A percentile compares a stretch with the other conserved stretches of the same genome.
Evolutionary conservation across 169 alveolate species (phyloP).

Genomic region (Plasmodium sp.): DNA sequence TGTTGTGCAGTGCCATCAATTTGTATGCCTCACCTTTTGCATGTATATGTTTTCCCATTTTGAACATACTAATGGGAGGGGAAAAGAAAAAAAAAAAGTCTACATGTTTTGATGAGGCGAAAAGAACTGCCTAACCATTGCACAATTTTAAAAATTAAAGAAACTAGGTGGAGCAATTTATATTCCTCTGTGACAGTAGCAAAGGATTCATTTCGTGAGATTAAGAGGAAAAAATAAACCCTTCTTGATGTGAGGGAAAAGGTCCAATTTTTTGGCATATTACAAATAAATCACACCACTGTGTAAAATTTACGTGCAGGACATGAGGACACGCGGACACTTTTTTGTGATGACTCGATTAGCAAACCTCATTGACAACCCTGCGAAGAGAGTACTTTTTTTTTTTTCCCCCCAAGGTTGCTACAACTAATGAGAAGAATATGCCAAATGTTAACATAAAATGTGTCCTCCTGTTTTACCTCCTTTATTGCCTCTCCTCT

Average conservation of each 20-base stretch:
- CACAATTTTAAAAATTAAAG: not conserved
- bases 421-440: not conserved
- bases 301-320: not conserved
- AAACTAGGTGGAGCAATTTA: not conserved
- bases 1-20: not conserved
- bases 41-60: not conserved
- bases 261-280: not conserved
- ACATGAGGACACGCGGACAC: not conserved
- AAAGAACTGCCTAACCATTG: not conserved
- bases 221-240: not conserved
- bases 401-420: not conserved
- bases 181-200: not conserved
- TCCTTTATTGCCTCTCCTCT: conserved; percentile 4
- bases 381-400: not conserved
- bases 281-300: not conserved
- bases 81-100: not conserved
- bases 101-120: not conserved
- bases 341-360: not conserved
- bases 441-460: conserved; percentile 13
- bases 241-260: not conserved
- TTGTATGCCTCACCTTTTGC: not conserved
- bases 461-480: not conserved
- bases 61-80: not conserved
- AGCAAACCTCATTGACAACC: not conserved
- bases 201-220: not conserved